Evolutionary conservation across 371 early-diverging fungal species (phyloP), one percentile per base, ranked within the genome.

Genomic region (Mortierella sp.): DNA sequence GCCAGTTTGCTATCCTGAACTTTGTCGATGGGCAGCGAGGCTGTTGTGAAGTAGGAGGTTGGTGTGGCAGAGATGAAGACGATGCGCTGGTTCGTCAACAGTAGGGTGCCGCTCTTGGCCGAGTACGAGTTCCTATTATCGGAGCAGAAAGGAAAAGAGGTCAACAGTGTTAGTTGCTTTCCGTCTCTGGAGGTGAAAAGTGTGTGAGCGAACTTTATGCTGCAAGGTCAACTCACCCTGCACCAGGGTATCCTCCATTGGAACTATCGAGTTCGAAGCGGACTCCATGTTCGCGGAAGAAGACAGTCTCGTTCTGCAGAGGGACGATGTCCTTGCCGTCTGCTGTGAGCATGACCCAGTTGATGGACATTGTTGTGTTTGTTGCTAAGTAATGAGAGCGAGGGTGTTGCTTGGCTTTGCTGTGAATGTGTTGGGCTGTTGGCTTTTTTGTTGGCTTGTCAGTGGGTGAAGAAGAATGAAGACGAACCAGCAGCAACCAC

Each of bases 181-280:
- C 2, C 2, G 41, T 24, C 29, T 0, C 8, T 38, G 2, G 43
- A 8, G 38, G 11, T 3, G 35, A 3, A 58, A 27, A 16, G 54
- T 24, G 12, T 16, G 18, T 4, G 16, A 35, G 18, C 18, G 21
- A 63, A 32, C 35, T 63, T 56, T 18, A 21, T 35, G 21, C 7
- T 3, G 63, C 18, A 63, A 3, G 21, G 65, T 68, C 41, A 24
- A 24, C 41, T 74, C 72, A 81, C 85, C 85, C 85, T 43, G 86
- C 86, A 4, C 86, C 86, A 44, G 86, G 86, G 24, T 86, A 86
- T 51, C 86, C 86, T n/a, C 86, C 86, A 46, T 86, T 86, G 18
- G 86, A 86, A 44, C 77, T 55, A 32, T 86, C 86, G 24, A 86
- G 82, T 41, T 82, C 82, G 48, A 86, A 75, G 63, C 77, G 71